Percentiles rank a stretch among this genome's conserved stretches.
phyloP scores from a whole-genome alignment of 164 flowering plant species.

The Magnolia changhungtana region DNA sequence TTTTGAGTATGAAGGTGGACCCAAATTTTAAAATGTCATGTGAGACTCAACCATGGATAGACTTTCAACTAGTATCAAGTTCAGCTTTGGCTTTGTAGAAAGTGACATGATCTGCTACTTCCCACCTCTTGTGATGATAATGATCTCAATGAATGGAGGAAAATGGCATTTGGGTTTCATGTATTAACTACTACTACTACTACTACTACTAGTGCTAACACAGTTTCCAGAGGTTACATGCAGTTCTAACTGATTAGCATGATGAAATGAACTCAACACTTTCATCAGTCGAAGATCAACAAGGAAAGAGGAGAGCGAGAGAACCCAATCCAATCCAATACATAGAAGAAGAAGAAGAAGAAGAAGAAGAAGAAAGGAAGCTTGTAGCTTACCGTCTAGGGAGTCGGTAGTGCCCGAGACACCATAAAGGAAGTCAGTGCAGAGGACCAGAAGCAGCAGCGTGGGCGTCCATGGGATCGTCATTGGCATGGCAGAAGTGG shows the following conservation, averaged over 20 bases:
- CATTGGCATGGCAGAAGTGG: background rate
- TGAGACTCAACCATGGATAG: too few species aligned
- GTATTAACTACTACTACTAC: too few species aligned
- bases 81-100: too few species aligned
- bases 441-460: conserved; percentile 7
- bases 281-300: background rate
- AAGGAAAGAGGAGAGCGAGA: background rate
- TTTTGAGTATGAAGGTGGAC: background rate
- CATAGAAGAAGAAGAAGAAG: too few species aligned
- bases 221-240: background rate
- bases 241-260: background rate
- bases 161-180: background rate
- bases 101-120: too few species aligned
- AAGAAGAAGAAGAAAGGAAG: background rate
- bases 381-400: conserved; percentile 10
- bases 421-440: background rate
- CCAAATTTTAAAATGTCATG: background rate
- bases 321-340: background rate
- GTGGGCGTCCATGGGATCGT: background rate
- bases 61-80: too few species aligned
- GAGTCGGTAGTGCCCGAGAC: conserved; percentile 10
- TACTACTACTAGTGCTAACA: too few species aligned
- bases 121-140: background rate
- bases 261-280: background rate
- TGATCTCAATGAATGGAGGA: background rate